Conservation (phyloP, 768 basidiomycete species). For the Tricholoma hemisulphureum region DNA sequence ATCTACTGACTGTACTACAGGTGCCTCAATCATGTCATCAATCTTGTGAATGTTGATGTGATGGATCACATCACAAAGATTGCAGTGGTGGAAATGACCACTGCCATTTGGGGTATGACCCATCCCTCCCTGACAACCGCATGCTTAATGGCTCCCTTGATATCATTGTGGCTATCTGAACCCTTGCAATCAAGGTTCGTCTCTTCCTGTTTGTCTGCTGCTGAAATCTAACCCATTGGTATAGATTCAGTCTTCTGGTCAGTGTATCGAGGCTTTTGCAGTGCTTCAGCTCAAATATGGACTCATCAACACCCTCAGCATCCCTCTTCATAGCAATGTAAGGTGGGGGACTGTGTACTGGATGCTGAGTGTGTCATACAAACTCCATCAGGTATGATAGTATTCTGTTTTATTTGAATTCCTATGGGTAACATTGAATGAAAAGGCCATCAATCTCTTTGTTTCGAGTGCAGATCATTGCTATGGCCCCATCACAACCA, state of each 20-base stretch:
- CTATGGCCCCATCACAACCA: background rate
- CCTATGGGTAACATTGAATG: background rate
- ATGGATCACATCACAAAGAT: background rate
- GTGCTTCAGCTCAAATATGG: too few relatives aligned
- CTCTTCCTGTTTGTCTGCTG: background rate
- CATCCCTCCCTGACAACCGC: background rate
- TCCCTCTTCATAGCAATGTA: too few relatives aligned
- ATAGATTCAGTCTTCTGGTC: conserved; percentile 11
- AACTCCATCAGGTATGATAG: background rate
- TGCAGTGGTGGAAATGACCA: background rate
- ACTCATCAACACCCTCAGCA: too few relatives aligned
- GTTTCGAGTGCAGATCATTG: background rate
- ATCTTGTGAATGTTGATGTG: background rate
- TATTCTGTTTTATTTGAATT: background rate
- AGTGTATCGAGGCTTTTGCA: background rate
- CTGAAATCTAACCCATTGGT: background rate
- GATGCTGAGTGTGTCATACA: background rate
- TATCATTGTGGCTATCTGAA: background rate
- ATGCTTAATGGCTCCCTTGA: background rate
- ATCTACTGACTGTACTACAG: too few relatives aligned
- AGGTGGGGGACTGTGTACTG: too few relatives aligned
- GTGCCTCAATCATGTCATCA: too few relatives aligned
- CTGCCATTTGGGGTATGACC: background rate
- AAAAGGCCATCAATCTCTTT: background rate
- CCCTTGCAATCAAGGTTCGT: background rate